phyloP scores from a whole-genome alignment of 1,284 basidiomycete species.

The Tilletiaria anomala region DNA sequence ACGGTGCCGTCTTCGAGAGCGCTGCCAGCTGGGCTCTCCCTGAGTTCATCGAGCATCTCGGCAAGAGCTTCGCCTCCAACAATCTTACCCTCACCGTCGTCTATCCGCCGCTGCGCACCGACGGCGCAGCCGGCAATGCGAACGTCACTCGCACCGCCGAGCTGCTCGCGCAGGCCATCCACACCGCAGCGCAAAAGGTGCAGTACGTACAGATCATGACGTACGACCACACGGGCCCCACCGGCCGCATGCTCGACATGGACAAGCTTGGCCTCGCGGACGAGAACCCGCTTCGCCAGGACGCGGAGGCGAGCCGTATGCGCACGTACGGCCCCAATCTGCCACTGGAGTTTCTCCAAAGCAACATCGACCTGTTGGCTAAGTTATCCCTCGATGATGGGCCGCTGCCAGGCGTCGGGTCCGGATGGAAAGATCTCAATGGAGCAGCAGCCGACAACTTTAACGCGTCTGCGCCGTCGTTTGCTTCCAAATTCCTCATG shows the following conservation, averaged over 20 bases:
- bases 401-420: too few species aligned
- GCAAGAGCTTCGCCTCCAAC: not conserved
- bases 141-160: too few species aligned
- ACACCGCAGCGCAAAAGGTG: not conserved
- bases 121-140: not conserved
- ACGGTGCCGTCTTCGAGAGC: not conserved
- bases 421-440: too few species aligned
- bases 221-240: not conserved
- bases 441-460: too few species aligned
- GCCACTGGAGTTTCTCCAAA: not conserved
- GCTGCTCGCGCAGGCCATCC: not conserved
- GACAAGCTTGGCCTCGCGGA: not conserved
- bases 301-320: not conserved
- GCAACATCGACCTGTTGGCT: too few species aligned
- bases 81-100: not conserved
- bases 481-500: not conserved
- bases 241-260: not conserved
- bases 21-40: not conserved
- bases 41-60: not conserved
- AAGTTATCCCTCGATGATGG: too few species aligned
- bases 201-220: not conserved
- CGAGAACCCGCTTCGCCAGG: not conserved
- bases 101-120: not conserved
- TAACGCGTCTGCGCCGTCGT: too few species aligned
- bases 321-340: not conserved